Percentiles rank a stretch among this genome's conserved stretches.
Conservation (phyloP, 2,329 filamentous ascomycete genomes). For the Exserohilum rostratum region DNA sequence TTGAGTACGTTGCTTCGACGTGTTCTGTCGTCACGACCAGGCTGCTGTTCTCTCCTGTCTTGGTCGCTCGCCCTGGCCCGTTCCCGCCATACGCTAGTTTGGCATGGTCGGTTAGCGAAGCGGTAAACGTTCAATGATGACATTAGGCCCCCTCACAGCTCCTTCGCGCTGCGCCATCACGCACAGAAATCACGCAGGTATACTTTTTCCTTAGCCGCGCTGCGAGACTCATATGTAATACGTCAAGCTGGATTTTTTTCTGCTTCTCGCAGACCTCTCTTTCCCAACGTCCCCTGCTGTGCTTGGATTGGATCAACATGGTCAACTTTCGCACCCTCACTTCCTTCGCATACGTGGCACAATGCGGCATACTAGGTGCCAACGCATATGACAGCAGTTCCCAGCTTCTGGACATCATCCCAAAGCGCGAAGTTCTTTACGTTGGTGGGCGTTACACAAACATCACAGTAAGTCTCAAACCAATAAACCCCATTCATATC, state of each 20-base stretch:
- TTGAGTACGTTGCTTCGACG: too few species aligned
- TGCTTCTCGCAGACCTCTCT: background rate
- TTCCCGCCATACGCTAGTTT: background rate
- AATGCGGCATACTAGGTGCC: conserved; percentile 9
- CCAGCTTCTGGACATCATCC: conserved; percentile 13
- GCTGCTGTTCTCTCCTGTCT: too few species aligned
- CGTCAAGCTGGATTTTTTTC: background rate
- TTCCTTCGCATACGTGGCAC: conserved; percentile 12
- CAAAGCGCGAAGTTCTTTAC: conserved; percentile 24
- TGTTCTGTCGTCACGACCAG: too few species aligned
- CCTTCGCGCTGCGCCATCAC: background rate
- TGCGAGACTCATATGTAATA: background rate
- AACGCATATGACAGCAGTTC: conserved; percentile 16
- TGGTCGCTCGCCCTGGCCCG: background rate
- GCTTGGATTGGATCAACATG: conserved; percentile 8
- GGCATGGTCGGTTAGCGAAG: background rate
- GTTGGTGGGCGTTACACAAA: conserved; percentile 21
- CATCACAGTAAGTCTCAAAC: conserved; percentile 12
- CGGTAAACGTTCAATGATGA: background rate
- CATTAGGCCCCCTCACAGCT: background rate
- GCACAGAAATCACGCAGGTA: background rate
- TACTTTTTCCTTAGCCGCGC: background rate
- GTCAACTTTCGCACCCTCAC: conserved; percentile 15
- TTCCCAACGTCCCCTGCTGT: background rate
- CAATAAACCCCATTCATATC: background rate